Conservation (phyloP, 345 rosid genomes). For the Eucalyptus fibrosa region DNA sequence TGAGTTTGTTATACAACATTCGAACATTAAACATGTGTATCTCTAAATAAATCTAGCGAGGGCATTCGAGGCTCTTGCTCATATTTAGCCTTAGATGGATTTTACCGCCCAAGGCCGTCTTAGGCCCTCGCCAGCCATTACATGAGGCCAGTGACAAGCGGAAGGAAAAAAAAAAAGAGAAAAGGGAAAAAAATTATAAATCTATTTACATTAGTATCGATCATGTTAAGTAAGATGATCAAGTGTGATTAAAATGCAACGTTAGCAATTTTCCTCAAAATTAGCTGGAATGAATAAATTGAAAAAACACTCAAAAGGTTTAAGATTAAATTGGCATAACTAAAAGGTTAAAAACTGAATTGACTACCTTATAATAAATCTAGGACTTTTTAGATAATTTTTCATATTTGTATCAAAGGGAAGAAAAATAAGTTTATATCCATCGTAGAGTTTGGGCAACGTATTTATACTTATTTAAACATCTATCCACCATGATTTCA, state of each 20-base stretch:
- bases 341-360: neutral
- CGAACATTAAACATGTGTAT: neutral
- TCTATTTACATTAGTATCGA: fast-evolving
- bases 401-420: neutral
- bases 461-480: neutral
- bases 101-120: fast-evolving
- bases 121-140: neutral
- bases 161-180: neutral
- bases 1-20: neutral
- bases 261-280: fast-evolving
- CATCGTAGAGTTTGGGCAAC: neutral
- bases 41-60: neutral
- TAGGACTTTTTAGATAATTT: neutral
- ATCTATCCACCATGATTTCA: neutral
- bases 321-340: neutral
- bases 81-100: neutral
- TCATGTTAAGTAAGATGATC: neutral
- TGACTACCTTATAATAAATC: neutral
- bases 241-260: fast-evolving
- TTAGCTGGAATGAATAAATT: fast-evolving
- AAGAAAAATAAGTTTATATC: neutral
- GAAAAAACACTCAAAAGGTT: neutral
- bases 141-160: fast-evolving
- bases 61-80: neutral
- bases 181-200: neutral